Evolutionary conservation across 495 filamentous ascomycete species (phyloP), one percentile per base, ranked within the genome.

Genomic region (Cryomyces minteri): DNA sequence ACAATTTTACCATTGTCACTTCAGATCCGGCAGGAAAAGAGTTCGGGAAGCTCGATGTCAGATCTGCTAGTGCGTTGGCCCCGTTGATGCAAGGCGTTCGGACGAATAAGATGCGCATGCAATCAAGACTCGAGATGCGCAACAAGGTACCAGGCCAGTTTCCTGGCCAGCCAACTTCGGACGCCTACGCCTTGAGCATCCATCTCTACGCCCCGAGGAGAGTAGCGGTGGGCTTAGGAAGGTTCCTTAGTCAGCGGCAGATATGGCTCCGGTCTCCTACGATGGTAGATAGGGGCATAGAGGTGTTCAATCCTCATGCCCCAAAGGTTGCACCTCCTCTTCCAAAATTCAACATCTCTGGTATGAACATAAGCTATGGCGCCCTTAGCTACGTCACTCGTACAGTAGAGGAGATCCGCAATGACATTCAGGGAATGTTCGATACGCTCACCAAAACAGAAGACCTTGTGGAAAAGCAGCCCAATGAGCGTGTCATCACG

Each of bases 371-470:
- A 33, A 9, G 43, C 14, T 49, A 43, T 9, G 34, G 41, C 31
- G 18, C 34, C 25, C 43, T 9, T 31, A 68, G 62, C 44, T 71
- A 71, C 49, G 67, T 73, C 45, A 61, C 64, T 36, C 72, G 84
- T 10, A 85, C 82, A 2, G 73, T 74, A 4, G 88, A 96, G 53
- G 87, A 95, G 59, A 77, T 92, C 31, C 79, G 78, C 4, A 73
- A 74, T 52, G 86, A 94, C 29, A 82, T 94, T 9, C 72, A 84
- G 58, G 76, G 74, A 36, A 84, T 96, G 64, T 94, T 98, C 52
- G 84, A 94, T 60, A 76, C 73, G 10, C 72, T 96, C 11, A 65
- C 72, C 11, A 73, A 80, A 50, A 70, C 69, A 5, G 82, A 93
- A 30, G 79, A 81, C 47, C 58, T 95, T 18, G 84, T 84, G 5